Percentiles rank a stretch among this genome's conserved stretches.
Conservation (phyloP, 805 yeast genomes). For the Danielia oregonensis region DNA sequence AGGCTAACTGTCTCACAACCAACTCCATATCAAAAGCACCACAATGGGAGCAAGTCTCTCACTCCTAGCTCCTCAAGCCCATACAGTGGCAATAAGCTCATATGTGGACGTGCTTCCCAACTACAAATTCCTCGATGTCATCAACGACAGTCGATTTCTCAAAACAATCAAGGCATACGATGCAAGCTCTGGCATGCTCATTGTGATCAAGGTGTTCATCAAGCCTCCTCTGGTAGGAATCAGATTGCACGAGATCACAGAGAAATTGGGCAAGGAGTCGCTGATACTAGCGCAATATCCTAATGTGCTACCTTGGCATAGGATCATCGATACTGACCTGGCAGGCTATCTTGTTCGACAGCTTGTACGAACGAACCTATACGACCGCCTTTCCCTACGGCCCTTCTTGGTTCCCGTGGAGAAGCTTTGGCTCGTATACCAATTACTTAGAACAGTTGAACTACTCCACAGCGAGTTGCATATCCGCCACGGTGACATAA, state of each 20-base stretch:
- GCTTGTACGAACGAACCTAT: slow-evolving; percentile 70
- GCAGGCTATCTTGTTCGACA: slow-evolving; percentile 91
- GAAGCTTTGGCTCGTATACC: slow-evolving; percentile 80
- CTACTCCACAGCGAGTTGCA: slow-evolving; percentile 56
- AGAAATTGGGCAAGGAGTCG: slow-evolving; percentile 32
- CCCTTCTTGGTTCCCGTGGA: slow-evolving; percentile 84
- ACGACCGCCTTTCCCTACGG: slow-evolving; percentile 80
- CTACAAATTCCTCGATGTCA: slow-evolving; percentile 68
- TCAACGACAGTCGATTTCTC: slow-evolving; percentile 79
- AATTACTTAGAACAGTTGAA: slow-evolving; percentile 60
- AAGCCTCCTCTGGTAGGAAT: slow-evolving; percentile 51
- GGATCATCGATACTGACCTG: slow-evolving; percentile 79
- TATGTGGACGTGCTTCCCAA: slow-evolving; percentile 77
- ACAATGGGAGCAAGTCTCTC: slow-evolving; percentile 87
- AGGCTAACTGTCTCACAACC: slow-evolving; percentile 1
- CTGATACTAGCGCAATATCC: slow-evolving; percentile 39
- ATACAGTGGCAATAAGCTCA: slow-evolving; percentile 87
- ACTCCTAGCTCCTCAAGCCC: slow-evolving; percentile 82
- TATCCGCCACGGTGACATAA: slow-evolving; percentile 85
- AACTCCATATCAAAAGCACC: no score
- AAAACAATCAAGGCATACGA: slow-evolving; percentile 83
- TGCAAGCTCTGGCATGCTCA: slow-evolving; percentile 57
- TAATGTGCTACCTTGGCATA: slow-evolving; percentile 67
- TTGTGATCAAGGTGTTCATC: slow-evolving; percentile 72
- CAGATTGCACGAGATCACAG: slow-evolving; percentile 23